A percentile compares a stretch with the other conserved stretches of the same genome.
These are phyloP conservation scores for Lobosporangium transversale DNA, from an alignment of 192 early-diverging fungal species.

Conservation along the genomic window DNA sequence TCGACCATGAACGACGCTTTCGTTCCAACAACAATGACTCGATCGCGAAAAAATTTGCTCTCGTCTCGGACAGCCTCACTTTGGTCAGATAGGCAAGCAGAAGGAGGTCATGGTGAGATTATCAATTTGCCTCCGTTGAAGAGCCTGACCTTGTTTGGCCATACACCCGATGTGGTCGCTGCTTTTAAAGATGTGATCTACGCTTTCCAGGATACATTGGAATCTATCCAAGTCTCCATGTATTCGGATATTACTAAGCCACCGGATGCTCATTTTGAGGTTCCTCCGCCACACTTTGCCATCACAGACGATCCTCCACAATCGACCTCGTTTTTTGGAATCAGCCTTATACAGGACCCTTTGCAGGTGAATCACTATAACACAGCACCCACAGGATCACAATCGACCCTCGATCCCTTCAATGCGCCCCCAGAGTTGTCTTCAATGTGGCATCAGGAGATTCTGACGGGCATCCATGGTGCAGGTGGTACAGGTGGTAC, in stretches of 20 bases:
- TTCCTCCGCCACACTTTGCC: slow-evolving; percentile 13
- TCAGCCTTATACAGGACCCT: slow-evolving; percentile 2
- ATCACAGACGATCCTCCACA: neutral
- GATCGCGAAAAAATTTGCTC: neutral
- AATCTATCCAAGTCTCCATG: slow-evolving; percentile 35
- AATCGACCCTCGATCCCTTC: neutral
- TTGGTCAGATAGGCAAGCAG: neutral
- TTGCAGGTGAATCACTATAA: neutral
- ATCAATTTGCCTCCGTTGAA: slow-evolving; percentile 17
- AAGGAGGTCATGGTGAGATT: too few species aligned
- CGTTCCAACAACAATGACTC: neutral
- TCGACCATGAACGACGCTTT: neutral
- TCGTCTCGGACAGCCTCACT: neutral
- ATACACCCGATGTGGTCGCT: slow-evolving; percentile 20
- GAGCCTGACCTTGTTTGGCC: slow-evolving; percentile 34
- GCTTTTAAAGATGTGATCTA: slow-evolving; percentile 36
- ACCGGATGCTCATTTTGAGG: slow-evolving; percentile 5
- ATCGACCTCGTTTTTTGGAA: slow-evolving; percentile 7
- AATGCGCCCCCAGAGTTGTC: neutral
- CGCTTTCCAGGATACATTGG: slow-evolving; percentile 37
- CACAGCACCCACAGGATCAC: neutral
- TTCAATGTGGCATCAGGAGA: slow-evolving; percentile 11
- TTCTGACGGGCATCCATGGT: neutral
- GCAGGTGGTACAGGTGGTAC: neutral
- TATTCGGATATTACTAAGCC: slow-evolving; percentile 30